Evolutionary conservation across 257 asterid genomes (phyloP), one percentile per base, ranked within the genome.

Genomic region (Ajuga chamaepitys): DNA sequence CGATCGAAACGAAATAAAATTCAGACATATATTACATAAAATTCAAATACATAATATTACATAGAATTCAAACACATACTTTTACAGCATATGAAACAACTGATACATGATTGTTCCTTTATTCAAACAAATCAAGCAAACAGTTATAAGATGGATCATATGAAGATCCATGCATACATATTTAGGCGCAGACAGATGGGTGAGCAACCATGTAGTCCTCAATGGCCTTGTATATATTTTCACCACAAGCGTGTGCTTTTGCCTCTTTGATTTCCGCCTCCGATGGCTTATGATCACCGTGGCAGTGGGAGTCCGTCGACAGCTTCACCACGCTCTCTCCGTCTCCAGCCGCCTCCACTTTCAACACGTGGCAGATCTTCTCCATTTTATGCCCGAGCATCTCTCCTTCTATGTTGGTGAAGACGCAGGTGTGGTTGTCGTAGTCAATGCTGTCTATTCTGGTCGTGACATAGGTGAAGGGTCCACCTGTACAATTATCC

Each of bases 251-350:
- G 9, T 65, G 70, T 8, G 70, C 73, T 14, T 58, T 59, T 0
- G 52, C 75, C 0, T 44, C 70, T 28, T 50, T 58, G 4, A 68
- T 32, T 3, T 68, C 75, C 0, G 67, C 75, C 0, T 77, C 78
- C 0, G 1, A 41, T 5, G 67, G 1, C 7, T 60, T 70, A 2
- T 9, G 1, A 18, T 63, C 78, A 1, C 73, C 75, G 70, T 72
- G 72, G 7, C 73, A 50, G 72, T 72, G 75, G 14, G 67, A 77
- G 37, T 72, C 81, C 9, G 55, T 32, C 12, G 35, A 59, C 7
- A 50, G 22, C 75, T 72, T 77, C 46, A 68, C 48, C 51, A 62
- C 70, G 4, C 78, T 72, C 2, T 75, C 81, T 10, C 74, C 81
- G 11, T 72, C 78, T 8, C 20, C 72, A 0, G 64, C 13, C 20